These are phyloP conservation scores for Candida piceae DNA, from an alignment of 805 yeast genomes.

Conservation along the genomic window DNA sequence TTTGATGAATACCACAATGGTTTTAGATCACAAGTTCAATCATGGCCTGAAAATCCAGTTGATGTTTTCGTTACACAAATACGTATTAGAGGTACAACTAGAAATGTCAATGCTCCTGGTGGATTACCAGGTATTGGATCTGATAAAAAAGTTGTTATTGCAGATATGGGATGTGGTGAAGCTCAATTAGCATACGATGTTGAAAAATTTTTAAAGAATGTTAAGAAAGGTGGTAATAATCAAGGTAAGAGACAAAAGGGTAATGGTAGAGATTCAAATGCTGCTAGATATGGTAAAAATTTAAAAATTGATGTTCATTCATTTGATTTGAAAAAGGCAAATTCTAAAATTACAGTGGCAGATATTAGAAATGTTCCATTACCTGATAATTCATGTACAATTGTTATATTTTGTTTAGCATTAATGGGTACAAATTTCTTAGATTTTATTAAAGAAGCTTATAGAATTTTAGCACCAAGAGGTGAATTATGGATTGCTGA, in stretches of 20 bases:
- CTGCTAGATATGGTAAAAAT: slow-evolving; percentile 20
- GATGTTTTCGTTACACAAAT: slow-evolving; percentile 77
- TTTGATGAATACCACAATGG: slow-evolving; percentile 96
- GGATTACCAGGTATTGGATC: slow-evolving; percentile 74
- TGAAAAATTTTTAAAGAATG: slow-evolving; percentile 37
- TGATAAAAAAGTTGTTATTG: slow-evolving; percentile 64
- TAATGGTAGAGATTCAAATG: slow-evolving; percentile 5
- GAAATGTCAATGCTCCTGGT: slow-evolving; percentile 86
- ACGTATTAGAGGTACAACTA: slow-evolving; percentile 50
- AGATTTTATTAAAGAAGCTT: slow-evolving; percentile 87
- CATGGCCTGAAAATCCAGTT: slow-evolving; percentile 99
- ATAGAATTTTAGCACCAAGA: slow-evolving; percentile 77
- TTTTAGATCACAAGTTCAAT: slow-evolving; percentile 87
- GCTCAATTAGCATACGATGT: slow-evolving; percentile 78
- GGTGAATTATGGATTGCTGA: slow-evolving; percentile 98
- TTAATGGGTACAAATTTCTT: slow-evolving; percentile 96
- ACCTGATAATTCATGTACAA: slow-evolving; percentile 68
- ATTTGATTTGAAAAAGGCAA: slow-evolving; percentile 87
- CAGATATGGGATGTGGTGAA: slow-evolving; percentile 99
- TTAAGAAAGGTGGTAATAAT: slow-evolving; percentile 1
- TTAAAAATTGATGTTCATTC: slow-evolving; percentile 67
- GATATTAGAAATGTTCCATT: slow-evolving; percentile 90
- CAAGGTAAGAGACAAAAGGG: slow-evolving; percentile 30
- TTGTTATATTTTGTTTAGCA: slow-evolving; percentile 92
- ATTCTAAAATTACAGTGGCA: slow-evolving; percentile 90